These are phyloP conservation scores for Papiliotrema nemorosa DNA, from an alignment of 1,284 basidiomycete species.

Conservation along the genomic window DNA sequence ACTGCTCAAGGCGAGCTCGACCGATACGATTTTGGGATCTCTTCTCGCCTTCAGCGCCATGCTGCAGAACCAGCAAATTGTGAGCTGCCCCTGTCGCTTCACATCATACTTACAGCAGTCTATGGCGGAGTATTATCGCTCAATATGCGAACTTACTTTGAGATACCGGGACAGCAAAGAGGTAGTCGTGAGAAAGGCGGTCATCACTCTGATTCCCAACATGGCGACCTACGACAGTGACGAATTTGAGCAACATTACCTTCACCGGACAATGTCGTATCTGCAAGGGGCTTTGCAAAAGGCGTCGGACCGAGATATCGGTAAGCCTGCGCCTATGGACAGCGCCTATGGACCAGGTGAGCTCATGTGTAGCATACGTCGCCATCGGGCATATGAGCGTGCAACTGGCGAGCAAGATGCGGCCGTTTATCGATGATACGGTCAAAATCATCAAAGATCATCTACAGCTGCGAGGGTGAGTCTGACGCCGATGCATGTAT, in stretches of 20 bases:
- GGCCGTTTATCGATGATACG: conserved; percentile 88
- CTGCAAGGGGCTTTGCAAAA: conserved; percentile 83
- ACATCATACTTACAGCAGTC: conserved; percentile 57
- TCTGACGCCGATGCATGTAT: conserved; percentile 11
- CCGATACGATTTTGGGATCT: conserved; percentile 86
- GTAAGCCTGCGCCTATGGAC: conserved; percentile 50
- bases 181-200: conserved; percentile 79
- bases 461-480: conserved; percentile 76
- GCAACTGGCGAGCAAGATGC: conserved; percentile 91
- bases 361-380: conserved; percentile 67
- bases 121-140: conserved; percentile 85
- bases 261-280: conserved; percentile 89
- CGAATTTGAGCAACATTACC: conserved; percentile 81
- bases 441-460: conserved; percentile 87
- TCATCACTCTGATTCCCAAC: conserved; percentile 88
- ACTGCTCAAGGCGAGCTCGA: conserved; percentile 66
- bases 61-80: conserved; percentile 88
- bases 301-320: conserved; percentile 82
- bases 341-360: neutral
- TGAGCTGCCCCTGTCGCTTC: conserved; percentile 47
- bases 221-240: conserved; percentile 91
- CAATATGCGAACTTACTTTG: conserved; percentile 87
- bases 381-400: conserved; percentile 94
- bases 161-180: conserved; percentile 85
- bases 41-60: conserved; percentile 89